Base-by-base conservation (phyloP, 2,329 filamentous ascomycete genomes). In the Aspergillaceae sp. region DNA sequence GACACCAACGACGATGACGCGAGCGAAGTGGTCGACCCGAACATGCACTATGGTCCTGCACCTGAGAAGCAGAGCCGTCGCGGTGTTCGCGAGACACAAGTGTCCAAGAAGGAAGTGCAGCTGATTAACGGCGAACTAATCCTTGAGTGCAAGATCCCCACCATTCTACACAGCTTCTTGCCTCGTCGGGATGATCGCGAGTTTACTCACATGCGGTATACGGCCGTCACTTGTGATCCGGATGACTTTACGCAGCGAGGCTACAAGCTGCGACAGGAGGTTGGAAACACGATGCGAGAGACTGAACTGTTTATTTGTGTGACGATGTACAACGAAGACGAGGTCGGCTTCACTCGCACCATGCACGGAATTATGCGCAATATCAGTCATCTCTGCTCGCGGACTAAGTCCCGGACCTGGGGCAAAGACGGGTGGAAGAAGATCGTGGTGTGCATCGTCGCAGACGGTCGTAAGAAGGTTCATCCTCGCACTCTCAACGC, bases 281-380 rank as follows among this genome's bases (percentile, higher is more conserved):
- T 96, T 50, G 89, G 89, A 40, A 78, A 74, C 47, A 94, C 87
- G 1, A 74, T 83, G 29, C 82, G 92, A 51, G 90, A 97, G 67
- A 97, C 91, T 0, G 92, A 98, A 68, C 73, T 98, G 5, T 92
- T 97, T 65, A 94, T 98, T 58, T 95, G 90, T 64, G 76, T 98
- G 51, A 98, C 92, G 57, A 97, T 97, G 92, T 97, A 96, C 74
- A 98, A 98, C 68, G 92, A 98, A 69, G 87, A 96, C 68, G 92
- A 97, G 63, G 87, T 95, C 58, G 82, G 89, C 62, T 98, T 98
- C 59, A 96, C 92, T 5, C 82, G 92, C 41, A 98, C 92, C 1
- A 97, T 98, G 91, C 88, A 97, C 65, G 92, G 91, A 46, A 87
- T 98, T 47, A 94, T 98, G 87, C 89, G 94, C 66, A 98, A 98